Conservation (phyloP, 2,329 filamentous ascomycete species). For the Penicillium sp. region DNA sequence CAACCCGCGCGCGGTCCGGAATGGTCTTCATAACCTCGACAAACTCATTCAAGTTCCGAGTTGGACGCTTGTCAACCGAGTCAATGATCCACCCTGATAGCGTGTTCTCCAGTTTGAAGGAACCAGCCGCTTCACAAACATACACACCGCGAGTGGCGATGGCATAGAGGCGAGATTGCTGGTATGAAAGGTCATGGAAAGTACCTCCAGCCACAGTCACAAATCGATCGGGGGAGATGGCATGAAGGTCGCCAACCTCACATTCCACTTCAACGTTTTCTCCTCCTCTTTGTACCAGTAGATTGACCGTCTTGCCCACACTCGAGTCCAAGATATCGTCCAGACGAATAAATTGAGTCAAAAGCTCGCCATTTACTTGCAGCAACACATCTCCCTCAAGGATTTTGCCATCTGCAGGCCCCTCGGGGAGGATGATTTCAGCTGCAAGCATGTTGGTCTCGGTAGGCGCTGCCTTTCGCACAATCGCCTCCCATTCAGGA, state of each 20-base stretch:
- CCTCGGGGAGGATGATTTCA: slow-evolving; percentile 88
- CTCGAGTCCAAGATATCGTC: slow-evolving; percentile 89
- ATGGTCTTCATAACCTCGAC: slow-evolving; percentile 87
- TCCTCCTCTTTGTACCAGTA: slow-evolving; percentile 85
- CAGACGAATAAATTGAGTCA: slow-evolving; percentile 88
- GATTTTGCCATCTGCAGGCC: slow-evolving; percentile 80
- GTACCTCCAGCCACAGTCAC: slow-evolving; percentile 90
- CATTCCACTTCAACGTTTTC: slow-evolving; percentile 83
- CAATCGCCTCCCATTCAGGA: slow-evolving; percentile 79
- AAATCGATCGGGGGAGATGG: slow-evolving; percentile 93
- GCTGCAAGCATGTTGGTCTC: slow-evolving; percentile 97
- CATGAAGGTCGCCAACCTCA: slow-evolving; percentile 82
- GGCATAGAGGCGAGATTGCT: slow-evolving; percentile 93
- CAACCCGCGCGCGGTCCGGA: slow-evolving; percentile 76
- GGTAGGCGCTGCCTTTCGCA: slow-evolving; percentile 79
- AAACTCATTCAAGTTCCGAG: slow-evolving; percentile 82
- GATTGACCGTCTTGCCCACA: slow-evolving; percentile 72
- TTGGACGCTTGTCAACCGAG: slow-evolving; percentile 86
- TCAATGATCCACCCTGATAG: slow-evolving; percentile 93
- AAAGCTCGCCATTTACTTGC: slow-evolving; percentile 87
- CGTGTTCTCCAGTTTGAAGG: slow-evolving; percentile 88
- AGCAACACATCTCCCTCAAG: slow-evolving; percentile 93
- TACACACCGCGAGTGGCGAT: slow-evolving; percentile 90
- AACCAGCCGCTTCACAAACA: slow-evolving; percentile 90
- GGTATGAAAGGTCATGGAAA: slow-evolving; percentile 95